A percentile compares a stretch with the other conserved stretches of the same genome.
These are phyloP conservation scores for Amanita pallidorosea DNA, from an alignment of 768 basidiomycete species.

Conservation along the genomic window DNA sequence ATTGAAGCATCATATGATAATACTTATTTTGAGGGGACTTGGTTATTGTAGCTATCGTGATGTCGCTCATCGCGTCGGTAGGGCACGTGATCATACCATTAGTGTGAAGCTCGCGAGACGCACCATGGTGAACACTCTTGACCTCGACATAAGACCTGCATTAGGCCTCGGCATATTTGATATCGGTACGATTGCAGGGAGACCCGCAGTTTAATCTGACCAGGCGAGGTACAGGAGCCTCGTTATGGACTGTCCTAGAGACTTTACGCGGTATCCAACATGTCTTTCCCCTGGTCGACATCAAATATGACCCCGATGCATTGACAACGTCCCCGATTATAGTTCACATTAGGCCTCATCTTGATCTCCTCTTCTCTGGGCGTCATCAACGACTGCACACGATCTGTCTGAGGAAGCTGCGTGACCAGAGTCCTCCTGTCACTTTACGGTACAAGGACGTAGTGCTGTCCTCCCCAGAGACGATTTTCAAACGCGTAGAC, in stretches of 20 bases:
- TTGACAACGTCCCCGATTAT: slow-evolving; percentile 64
- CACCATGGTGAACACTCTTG: slow-evolving; percentile 56
- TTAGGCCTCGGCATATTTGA: slow-evolving; percentile 71
- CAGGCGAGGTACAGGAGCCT: slow-evolving; percentile 38
- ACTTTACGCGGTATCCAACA: slow-evolving; percentile 54
- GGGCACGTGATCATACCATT: neutral
- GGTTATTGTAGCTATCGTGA: too few relatives aligned
- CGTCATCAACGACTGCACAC: slow-evolving; percentile 72
- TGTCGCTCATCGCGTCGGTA: slow-evolving; percentile 16
- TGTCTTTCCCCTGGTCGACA: slow-evolving; percentile 69
- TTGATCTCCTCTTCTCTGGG: slow-evolving; percentile 80
- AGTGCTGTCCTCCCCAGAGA: slow-evolving; percentile 49
- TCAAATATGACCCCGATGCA: slow-evolving; percentile 72
- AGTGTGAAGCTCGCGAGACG: neutral
- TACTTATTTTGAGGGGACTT: too few relatives aligned
- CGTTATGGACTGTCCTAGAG: slow-evolving; percentile 71
- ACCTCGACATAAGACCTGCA: slow-evolving; percentile 70
- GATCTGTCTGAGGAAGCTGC: slow-evolving; percentile 60
- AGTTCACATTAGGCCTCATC: slow-evolving; percentile 68
- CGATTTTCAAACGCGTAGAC: slow-evolving; percentile 49
- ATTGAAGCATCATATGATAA: too few relatives aligned
- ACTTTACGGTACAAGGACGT: slow-evolving; percentile 58
- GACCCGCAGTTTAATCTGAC: neutral
- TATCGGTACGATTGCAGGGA: slow-evolving; percentile 34
- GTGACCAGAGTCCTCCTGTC: slow-evolving; percentile 56